Evolutionary conservation across 164 flowering plant genomes (phyloP), one percentile per base, ranked within the genome.

Genomic region (Aristolochia fimbriata): DNA sequence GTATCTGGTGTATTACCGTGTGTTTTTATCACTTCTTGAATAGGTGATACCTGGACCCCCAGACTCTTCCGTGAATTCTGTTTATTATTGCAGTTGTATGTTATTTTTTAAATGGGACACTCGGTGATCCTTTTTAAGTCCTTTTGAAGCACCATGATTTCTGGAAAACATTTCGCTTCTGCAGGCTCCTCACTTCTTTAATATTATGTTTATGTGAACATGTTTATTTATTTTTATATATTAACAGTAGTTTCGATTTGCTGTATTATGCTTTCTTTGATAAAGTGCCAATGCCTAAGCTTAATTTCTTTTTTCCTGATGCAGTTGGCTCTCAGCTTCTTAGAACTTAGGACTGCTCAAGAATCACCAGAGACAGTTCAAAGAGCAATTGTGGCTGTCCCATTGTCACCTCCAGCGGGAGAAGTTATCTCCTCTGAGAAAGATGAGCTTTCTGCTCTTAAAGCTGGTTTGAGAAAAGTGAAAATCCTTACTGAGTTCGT

Each of bases 401-500:
- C 76, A 63, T 65, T 81, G 37, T 79, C 89, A 3, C 75, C 82
- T 1, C 77, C 20, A 22, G 27, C 81, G 10, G 84, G 64, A 61
- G 90, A 79, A 64, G 65, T 76, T 59, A 55, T 64, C 20, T 31
- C 85, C 3, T 10, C 71, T 8, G 96, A 85, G 71, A 91, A 83
- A 72, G 91, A 91, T 64, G 99, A 94, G 64, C 74, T 88, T 66
- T 91, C 99, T 71, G 95, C 96, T 46, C 78, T 94, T 12, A 91
- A 94, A 81, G 99, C 97, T 51, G 86, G 99, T 60, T 77, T 94
- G 14, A 82, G 88, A 59, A 94, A 87, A 74, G 97, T 94, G 10
- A 94, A 84, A 71, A 86, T 87, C 48, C 75, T 91, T 46, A 88
- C 85, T 1, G 93, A 78, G 23, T 90, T 70, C 68, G 96, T 94